Conservation (phyloP, 2,329 filamentous ascomycete species). For the Ciborinia camelliae region DNA sequence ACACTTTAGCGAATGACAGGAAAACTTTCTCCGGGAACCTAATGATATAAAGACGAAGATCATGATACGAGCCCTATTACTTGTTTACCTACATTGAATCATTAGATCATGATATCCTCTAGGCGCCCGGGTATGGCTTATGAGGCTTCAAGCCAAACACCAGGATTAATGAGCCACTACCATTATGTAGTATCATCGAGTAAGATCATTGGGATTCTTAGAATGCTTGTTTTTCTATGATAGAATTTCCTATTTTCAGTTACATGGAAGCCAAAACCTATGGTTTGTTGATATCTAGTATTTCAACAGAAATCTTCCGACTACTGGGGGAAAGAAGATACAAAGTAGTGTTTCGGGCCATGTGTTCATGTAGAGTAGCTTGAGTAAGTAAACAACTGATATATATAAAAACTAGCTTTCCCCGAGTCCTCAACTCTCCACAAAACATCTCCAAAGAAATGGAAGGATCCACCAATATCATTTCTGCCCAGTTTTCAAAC, state of each 20-base stretch:
- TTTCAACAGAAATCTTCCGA: neutral
- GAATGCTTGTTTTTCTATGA: neutral
- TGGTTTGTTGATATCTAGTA: neutral
- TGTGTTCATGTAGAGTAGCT: slow-evolving; percentile 3
- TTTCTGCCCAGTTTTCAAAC: slow-evolving; percentile 8
- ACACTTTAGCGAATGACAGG: slow-evolving; percentile 9
- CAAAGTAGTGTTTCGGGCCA: neutral
- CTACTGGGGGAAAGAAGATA: neutral
- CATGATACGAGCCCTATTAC: slow-evolving; percentile 3
- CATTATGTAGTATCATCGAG: neutral
- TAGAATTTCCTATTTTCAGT: neutral
- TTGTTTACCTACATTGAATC: neutral
- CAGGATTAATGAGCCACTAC: neutral
- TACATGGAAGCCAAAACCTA: neutral
- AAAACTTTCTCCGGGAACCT: neutral
- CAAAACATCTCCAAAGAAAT: neutral
- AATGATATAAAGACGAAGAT: neutral
- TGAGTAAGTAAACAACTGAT: neutral
- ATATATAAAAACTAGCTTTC: neutral
- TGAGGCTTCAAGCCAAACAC: slow-evolving; percentile 1
- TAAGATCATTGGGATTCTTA: neutral
- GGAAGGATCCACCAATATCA: slow-evolving; percentile 9
- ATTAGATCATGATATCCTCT: neutral
- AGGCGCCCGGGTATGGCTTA: slow-evolving; percentile 4
- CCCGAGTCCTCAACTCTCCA: slow-evolving; percentile 11